These are phyloP conservation scores for Tephrocybe sp. DNA, from an alignment of 768 basidiomycete species.

Conservation along the genomic window DNA sequence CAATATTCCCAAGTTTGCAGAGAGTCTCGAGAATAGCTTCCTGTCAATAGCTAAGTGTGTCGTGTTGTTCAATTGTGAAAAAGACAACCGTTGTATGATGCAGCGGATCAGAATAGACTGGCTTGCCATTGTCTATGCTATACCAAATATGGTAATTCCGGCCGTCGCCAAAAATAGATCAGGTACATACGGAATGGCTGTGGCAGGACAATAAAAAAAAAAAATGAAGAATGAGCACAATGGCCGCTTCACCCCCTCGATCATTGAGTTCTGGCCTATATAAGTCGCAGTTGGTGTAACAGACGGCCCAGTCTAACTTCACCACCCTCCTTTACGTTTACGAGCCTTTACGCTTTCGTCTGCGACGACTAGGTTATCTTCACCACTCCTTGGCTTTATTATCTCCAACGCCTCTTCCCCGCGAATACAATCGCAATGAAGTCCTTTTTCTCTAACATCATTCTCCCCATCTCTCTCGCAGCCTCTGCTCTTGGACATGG, in stretches of 20 bases:
- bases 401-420: background rate
- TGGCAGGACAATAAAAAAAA: background rate
- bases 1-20: too few species aligned
- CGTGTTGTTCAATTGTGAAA: too few species aligned
- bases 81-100: too few species aligned
- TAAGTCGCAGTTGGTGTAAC: background rate
- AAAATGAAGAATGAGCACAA: background rate
- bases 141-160: background rate
- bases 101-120: too few species aligned
- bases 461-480: slow-evolving; percentile 32
- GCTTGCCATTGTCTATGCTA: too few species aligned
- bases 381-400: slow-evolving; percentile 6
- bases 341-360: background rate
- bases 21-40: too few species aligned
- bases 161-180: background rate
- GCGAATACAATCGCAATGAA: slow-evolving; percentile 16
- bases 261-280: background rate
- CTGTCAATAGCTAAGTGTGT: too few species aligned
- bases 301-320: background rate
- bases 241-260: background rate
- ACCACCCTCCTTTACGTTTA: background rate
- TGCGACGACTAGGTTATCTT: slow-evolving; percentile 1
- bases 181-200: background rate
- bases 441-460: slow-evolving; percentile 18
- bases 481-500: slow-evolving; percentile 44